Evolutionary conservation across 2,329 filamentous ascomycete genomes (phyloP).

Genomic region (Trichoderma cornu-damae): DNA sequence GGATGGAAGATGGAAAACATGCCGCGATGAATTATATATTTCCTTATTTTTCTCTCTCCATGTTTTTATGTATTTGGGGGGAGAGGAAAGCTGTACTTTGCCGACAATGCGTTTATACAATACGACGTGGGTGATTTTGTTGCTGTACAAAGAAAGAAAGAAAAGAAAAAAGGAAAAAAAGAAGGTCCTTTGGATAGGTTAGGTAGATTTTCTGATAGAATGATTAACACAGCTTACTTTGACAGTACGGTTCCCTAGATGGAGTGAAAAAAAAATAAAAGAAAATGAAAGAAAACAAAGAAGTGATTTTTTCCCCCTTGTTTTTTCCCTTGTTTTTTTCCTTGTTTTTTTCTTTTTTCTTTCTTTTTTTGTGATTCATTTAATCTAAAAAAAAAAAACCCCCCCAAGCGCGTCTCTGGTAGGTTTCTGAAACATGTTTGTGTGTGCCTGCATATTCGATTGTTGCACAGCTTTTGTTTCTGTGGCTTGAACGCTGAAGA

Average conservation of each 20-base stretch:
- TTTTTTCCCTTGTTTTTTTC: neutral
- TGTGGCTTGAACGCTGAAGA: neutral
- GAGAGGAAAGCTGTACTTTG: neutral
- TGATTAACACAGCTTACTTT: no score
- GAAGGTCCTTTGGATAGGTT: no score
- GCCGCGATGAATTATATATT: conserved; percentile 14
- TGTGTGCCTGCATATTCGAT: neutral
- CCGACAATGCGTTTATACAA: conserved; percentile 11
- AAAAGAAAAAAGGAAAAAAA: no score
- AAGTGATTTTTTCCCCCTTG: neutral
- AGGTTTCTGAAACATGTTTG: no score
- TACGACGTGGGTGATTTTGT: neutral
- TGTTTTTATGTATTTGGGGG: conserved; percentile 1
- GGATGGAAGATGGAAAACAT: conserved; percentile 9
- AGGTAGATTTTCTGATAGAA: no score
- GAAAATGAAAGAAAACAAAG: neutral
- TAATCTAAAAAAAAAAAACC: neutral
- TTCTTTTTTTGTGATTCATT: neutral
- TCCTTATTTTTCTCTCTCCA: no score
- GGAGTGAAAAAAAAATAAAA: neutral
- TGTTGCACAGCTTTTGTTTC: neutral
- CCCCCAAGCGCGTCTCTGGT: no score
- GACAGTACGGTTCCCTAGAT: no score
- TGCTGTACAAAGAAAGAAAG: neutral
- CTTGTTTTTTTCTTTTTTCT: neutral